These are phyloP conservation scores for Paecilomyces sp. DNA, from an alignment of 2,329 filamentous ascomycete species.

Conservation along the genomic window DNA sequence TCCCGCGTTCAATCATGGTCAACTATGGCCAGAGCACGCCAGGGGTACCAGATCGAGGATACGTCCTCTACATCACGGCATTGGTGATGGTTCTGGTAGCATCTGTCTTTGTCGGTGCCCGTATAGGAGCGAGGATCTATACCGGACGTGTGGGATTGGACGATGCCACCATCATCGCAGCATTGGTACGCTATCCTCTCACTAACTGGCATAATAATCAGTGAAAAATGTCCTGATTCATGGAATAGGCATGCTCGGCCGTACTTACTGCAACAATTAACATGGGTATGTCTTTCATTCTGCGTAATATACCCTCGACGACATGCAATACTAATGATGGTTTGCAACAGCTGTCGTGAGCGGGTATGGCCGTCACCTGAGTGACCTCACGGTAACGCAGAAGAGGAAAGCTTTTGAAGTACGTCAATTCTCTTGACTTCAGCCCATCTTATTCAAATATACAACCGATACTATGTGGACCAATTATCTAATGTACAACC, in stretches of 20 bases:
- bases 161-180: neutral
- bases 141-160: neutral
- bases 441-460: too few species aligned
- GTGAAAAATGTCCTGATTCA: neutral
- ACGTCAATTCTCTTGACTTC: neutral
- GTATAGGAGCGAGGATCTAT: neutral
- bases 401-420: slow-evolving; percentile 1
- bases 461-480: too few species aligned
- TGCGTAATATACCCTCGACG: neutral
- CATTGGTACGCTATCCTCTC: neutral
- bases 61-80: slow-evolving; percentile 2
- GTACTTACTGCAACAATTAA: slow-evolving; percentile 2
- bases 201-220: neutral
- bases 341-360: slow-evolving; percentile 6
- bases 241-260: neutral
- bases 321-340: neutral
- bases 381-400: slow-evolving; percentile 5
- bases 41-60: neutral
- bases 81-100: slow-evolving; percentile 3
- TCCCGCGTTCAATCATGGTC: slow-evolving; percentile 4
- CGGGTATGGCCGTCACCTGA: slow-evolving; percentile 11
- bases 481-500: neutral
- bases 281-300: neutral
- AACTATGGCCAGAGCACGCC: neutral
- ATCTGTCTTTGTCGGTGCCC: slow-evolving; percentile 1